Percentiles rank a stretch among this genome's conserved stretches.
phyloP scores from a whole-genome alignment of 1,139 yeast species.

The Suhomyces bokatorum region DNA sequence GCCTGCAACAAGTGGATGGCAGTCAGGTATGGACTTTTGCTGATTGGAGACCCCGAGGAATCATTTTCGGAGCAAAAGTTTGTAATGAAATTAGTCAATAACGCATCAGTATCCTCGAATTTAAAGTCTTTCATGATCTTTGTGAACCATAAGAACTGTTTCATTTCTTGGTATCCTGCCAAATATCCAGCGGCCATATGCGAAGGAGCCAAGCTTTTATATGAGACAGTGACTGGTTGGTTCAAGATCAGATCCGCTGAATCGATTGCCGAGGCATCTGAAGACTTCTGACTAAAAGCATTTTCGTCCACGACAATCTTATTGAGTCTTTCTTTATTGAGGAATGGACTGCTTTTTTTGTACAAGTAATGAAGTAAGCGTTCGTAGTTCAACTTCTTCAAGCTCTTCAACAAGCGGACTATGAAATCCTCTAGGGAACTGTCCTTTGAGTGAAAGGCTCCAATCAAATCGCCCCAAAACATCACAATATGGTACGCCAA shows the following conservation, averaged over 20 bases:
- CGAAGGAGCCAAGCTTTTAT: conserved; percentile 11
- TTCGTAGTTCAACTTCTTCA: conserved; percentile 8
- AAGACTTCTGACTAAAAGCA: background rate
- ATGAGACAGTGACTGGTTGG: conserved; percentile 3
- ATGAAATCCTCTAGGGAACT: conserved; percentile 12
- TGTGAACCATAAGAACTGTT: conserved; percentile 35
- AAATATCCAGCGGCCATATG: conserved; percentile 10
- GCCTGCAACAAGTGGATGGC: conserved; percentile 25
- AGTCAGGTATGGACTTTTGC: conserved; percentile 15
- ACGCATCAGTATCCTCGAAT: conserved; percentile 19
- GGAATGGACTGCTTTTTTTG: conserved; percentile 6
- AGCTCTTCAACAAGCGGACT: conserved; percentile 10
- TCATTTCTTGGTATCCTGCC: conserved; percentile 17
- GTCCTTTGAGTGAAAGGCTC: conserved; percentile 4
- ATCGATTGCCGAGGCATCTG: background rate
- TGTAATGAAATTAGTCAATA: conserved; percentile 13
- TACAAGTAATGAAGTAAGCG: conserved; percentile 10
- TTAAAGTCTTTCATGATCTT: conserved; percentile 29
- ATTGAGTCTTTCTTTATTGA: conserved; percentile 9
- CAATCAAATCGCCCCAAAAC: conserved; percentile 10
- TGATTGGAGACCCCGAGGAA: conserved; percentile 9
- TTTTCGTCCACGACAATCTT: conserved; percentile 6
- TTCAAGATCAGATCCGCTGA: background rate
- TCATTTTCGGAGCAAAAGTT: conserved; percentile 14
- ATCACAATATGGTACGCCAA: conserved; percentile 13